Conservation (phyloP, 306 rosid species). For the Arachis hypogaea region DNA sequence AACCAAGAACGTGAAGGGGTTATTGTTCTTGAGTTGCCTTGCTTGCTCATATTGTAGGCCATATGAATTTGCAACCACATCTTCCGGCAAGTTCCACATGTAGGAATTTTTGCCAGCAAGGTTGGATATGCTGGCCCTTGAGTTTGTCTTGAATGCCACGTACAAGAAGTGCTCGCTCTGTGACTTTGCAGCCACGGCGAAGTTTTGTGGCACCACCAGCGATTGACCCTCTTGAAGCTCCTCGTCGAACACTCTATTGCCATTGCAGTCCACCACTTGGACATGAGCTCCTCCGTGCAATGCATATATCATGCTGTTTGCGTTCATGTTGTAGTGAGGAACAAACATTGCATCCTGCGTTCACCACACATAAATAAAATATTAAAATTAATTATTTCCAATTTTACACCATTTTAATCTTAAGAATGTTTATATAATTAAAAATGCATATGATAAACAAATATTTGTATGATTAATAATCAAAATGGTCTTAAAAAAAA, state of each 20-base stretch:
- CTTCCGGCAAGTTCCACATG: conserved; percentile 47
- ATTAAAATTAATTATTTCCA: too few relatives aligned
- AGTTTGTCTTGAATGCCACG: conserved; percentile 64
- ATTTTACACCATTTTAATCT: too few relatives aligned
- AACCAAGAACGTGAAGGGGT: conserved; percentile 36
- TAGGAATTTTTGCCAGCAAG: conserved; percentile 49
- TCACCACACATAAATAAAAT: too few relatives aligned
- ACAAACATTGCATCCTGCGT: conserved; percentile 49
- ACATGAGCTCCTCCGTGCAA: conserved; percentile 51
- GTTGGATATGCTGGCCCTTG: conserved; percentile 40
- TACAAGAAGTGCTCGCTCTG: conserved; percentile 48
- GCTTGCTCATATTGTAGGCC: conserved; percentile 46
- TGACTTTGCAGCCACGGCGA: conserved; percentile 49
- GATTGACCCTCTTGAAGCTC: conserved; percentile 48
- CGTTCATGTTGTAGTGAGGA: conserved; percentile 70
- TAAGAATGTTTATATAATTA: too few relatives aligned
- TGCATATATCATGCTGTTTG: conserved; percentile 51
- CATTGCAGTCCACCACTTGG: conserved; percentile 64
- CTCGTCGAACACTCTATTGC: conserved; percentile 48
- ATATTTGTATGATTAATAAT: too few relatives aligned
- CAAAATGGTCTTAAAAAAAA: too few relatives aligned
- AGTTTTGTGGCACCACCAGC: conserved; percentile 65
- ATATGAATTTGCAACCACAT: conserved; percentile 47
- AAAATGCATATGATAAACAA: too few relatives aligned
- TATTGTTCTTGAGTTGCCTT: conserved; percentile 48